phyloP scores from a whole-genome alignment of 345 rosid genomes.

The Eucalyptus camaldulensis region DNA sequence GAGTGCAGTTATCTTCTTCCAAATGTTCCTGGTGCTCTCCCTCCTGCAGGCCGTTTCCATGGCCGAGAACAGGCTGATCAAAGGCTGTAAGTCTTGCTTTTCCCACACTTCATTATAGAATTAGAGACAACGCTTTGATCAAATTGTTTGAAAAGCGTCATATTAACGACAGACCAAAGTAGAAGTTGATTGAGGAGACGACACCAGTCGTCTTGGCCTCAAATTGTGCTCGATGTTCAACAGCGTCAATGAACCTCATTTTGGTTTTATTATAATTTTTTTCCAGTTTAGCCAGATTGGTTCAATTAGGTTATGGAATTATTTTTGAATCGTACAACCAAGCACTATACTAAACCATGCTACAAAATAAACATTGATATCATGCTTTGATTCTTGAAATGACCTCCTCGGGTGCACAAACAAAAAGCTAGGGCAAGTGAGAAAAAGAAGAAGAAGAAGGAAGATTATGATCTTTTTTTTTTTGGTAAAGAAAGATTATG shows the following conservation, averaged over 20 bases:
- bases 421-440: background rate
- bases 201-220: background rate
- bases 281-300: background rate
- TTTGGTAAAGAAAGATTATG: no score
- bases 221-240: background rate
- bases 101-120: background rate
- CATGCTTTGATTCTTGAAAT: background rate
- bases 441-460: fast-evolving
- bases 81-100: background rate
- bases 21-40: background rate
- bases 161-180: background rate
- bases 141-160: background rate
- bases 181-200: background rate
- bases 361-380: fast-evolving
- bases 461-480: background rate
- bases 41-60: background rate
- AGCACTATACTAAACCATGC: background rate
- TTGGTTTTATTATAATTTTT: background rate
- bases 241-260: background rate
- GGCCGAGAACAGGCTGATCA: background rate
- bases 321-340: background rate
- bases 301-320: background rate
- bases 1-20: background rate
- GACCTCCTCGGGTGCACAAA: background rate
- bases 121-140: background rate